Evolutionary conservation across 2,329 filamentous ascomycete species (phyloP).

Genomic region (Colletotrichum noveboracense): DNA sequence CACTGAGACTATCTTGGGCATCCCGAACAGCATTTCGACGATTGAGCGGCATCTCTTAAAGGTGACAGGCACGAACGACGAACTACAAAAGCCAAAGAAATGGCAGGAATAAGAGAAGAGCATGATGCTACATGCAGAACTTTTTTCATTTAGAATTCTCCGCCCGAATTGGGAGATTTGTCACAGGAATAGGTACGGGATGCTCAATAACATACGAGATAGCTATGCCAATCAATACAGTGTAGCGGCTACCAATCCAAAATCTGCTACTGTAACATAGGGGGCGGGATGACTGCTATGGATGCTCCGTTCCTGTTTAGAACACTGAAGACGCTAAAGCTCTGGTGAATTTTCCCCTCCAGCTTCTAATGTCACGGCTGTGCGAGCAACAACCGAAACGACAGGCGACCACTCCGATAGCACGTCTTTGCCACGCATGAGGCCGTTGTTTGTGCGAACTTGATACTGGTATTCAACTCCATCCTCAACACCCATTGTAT

Average conservation of each 20-base stretch:
- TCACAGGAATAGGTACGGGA: neutral
- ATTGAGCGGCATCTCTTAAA: rapidly evolving
- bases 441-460: constrained; percentile 13
- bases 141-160: neutral
- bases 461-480: constrained; percentile 12
- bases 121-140: rapidly evolving
- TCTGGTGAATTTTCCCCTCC: neutral
- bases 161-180: rapidly evolving
- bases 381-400: neutral
- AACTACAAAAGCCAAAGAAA: rapidly evolving
- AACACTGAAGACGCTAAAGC: neutral
- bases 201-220: neutral
- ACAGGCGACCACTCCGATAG: constrained; percentile 15
- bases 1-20: neutral
- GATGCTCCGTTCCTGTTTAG: neutral
- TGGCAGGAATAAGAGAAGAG: rapidly evolving
- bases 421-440: neutral
- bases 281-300: neutral
- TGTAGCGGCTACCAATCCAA: neutral
- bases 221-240: neutral
- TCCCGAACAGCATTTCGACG: rapidly evolving
- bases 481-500: neutral
- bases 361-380: neutral
- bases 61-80: rapidly evolving
- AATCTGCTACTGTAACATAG: neutral